Evolutionary conservation across 23 red algal genomes (phyloP), one percentile per base, ranked within the genome.

Genomic region (Agarophyton chilense): DNA sequence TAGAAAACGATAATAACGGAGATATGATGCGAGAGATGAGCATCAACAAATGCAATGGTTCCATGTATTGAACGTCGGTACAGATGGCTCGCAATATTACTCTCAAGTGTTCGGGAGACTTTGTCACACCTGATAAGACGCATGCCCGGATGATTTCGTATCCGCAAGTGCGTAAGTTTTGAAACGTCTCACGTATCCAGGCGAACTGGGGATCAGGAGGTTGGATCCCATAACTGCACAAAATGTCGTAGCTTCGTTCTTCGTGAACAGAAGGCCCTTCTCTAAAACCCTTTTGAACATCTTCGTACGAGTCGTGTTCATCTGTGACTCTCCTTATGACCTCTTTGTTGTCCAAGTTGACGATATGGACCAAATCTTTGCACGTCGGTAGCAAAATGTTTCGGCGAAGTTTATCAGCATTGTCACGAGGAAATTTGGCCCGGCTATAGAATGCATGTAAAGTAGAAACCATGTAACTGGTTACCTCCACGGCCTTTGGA

Each of bases 121-220:
- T 57, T 31, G 65, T 77, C 22, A 57, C 84, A 17, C 84, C 84
- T 11, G 84, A 88, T 32, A 88, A 63, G 65, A 88, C 52, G 47
- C 63, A 53, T 4, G 84, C 65, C 17, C 84, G 47, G 41, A 88
- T 76, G 34, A 77, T 88, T 56, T 88, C 84, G 29, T 88, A 88
- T 4, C 47, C 84, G 38, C 60, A 77, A 21, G 31, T 88, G 46
- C 84, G 14, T 16, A 88, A 56, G 32, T 57, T 65, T 21, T 78
- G 60, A 24, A 88, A 51, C 18, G 52, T 44, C 55, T 88, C 84
- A 42, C 84, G 84, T 51, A 61, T 44, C 52, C 51, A 65, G 16
- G 29, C 51, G 36, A 31, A 62, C 31, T 77, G 42, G 1, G 19
- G 51, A 29, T 88, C 49, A 18, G 84, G 84, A 34, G 84, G 84